phyloP scores from a whole-genome alignment of 352 stramenopile genomes.

The Globisporangium polare region DNA sequence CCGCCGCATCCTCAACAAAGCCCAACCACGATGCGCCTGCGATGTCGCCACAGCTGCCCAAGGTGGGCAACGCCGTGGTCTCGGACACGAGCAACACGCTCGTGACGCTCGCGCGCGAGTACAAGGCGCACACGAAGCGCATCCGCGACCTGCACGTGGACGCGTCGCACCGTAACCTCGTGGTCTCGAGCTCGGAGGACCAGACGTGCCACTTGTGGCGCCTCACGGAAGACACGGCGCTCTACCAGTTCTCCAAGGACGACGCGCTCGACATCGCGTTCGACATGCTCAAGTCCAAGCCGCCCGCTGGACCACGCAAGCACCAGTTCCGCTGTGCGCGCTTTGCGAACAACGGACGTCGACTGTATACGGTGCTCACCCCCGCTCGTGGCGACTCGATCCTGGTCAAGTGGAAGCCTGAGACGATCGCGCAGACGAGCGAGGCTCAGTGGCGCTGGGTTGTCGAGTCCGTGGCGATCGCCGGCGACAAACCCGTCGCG shows the following conservation, averaged over 20 bases:
- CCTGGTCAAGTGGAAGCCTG: constrained; percentile 76
- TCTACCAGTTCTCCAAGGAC: constrained; percentile 75
- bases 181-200: constrained; percentile 74
- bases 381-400: constrained; percentile 71
- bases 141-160: constrained; percentile 83
- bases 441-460: constrained; percentile 70
- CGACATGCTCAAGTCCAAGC: constrained; percentile 44
- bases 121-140: constrained; percentile 69
- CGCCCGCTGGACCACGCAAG: constrained; percentile 40
- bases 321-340: constrained; percentile 81
- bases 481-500: constrained; percentile 66
- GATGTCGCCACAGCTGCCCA: constrained; percentile 29
- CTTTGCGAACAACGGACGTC: constrained; percentile 64
- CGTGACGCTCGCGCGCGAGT: constrained; percentile 69
- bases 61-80: constrained; percentile 55
- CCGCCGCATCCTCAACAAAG: constrained; percentile 9
- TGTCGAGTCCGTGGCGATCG: constrained; percentile 44
- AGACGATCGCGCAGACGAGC: constrained; percentile 63
- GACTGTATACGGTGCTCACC: constrained; percentile 73
- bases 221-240: constrained; percentile 54
- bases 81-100: constrained; percentile 29
- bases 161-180: constrained; percentile 71
- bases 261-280: constrained; percentile 65
- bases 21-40: constrained; percentile 22
- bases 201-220: constrained; percentile 80